Evolutionary conservation across 2,329 filamentous ascomycete genomes (phyloP).

Genomic region (Dothideomycetidae sp.): DNA sequence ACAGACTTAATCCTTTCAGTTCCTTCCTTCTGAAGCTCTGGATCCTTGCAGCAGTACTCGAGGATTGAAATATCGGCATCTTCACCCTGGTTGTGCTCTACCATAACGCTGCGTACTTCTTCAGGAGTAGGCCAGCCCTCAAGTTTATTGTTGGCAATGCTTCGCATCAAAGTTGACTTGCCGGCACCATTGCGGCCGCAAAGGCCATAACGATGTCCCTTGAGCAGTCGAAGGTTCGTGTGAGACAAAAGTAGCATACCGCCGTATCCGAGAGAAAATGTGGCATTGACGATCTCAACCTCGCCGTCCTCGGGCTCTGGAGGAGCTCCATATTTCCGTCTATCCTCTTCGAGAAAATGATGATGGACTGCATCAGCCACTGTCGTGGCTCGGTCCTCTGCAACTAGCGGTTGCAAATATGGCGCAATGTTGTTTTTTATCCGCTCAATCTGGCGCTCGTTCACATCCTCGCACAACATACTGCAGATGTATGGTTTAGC

Average conservation of each 20-base stretch:
- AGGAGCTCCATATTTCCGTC: slow-evolving; percentile 72
- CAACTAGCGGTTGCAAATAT: slow-evolving; percentile 60
- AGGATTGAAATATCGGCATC: slow-evolving; percentile 93
- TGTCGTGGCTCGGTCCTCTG: slow-evolving; percentile 45
- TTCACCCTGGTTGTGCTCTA: slow-evolving; percentile 98
- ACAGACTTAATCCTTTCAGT: slow-evolving; percentile 70
- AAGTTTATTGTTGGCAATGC: slow-evolving; percentile 87
- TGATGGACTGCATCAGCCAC: slow-evolving; percentile 62
- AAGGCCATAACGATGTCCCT: slow-evolving; percentile 93
- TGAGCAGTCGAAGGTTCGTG: slow-evolving; percentile 84
- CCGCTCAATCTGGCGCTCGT: slow-evolving; percentile 62
- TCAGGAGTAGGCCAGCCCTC: slow-evolving; percentile 93
- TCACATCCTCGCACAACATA: slow-evolving; percentile 79
- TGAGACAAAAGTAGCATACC: slow-evolving; percentile 94
- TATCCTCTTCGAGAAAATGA: slow-evolving; percentile 69
- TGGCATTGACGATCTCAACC: slow-evolving; percentile 89
- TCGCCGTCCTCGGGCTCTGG: slow-evolving; percentile 84
- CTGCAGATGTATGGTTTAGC: slow-evolving; percentile 62
- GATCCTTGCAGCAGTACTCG: slow-evolving; percentile 82
- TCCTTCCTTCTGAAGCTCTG: slow-evolving; percentile 66
- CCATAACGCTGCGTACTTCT: slow-evolving; percentile 87
- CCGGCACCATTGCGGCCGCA: slow-evolving; percentile 94
- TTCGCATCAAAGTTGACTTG: slow-evolving; percentile 98
- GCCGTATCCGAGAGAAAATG: slow-evolving; percentile 94
- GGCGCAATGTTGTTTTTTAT: slow-evolving; percentile 55